Base-by-base conservation (phyloP, 352 stramenopile genomes). In the Globisporangium heterothallicum region DNA sequence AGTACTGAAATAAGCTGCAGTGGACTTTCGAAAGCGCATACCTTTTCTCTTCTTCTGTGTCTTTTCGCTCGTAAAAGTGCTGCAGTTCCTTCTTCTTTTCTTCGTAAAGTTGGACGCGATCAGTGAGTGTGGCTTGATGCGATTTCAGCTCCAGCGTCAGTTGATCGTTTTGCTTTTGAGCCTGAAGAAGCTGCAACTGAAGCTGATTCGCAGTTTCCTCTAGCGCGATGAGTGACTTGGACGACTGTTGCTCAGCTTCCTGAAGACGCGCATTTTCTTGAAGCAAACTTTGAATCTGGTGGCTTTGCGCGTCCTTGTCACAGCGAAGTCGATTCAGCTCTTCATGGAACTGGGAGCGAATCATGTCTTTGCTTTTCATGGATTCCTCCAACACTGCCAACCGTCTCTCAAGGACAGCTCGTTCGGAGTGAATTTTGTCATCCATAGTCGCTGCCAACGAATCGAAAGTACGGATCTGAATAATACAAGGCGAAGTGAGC, bases 81-180 rank as follows among this genome's bases (percentile, higher is more conserved):
- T 84, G 60, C 21, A 88, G 52, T 22, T 87, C 75, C 26, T 86
- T 72, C 40, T 79, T 87, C 38, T 78, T 83, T 25, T 88, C 72
- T 29, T 86, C 70, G 51, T 82, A 88, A 8, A 74, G 56, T 32
- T 73, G 64, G 9, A 70, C 67, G 41, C 79, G 69, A 22, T 85
- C 69, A 5, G 68, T 55, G 58, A 84, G 56, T 0, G 58, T 69
- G 9, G 62, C 53, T 61, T 86, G 63, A 21, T 83, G 64, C 1
- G 70, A 59, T 18, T 78, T 78, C n/a, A 90, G 43, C 18, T 87
- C 72, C 25, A 86, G 40, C 46, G 72, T 66, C 18, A 90, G 30
- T 55, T 88, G 62, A 25, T 82, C 72, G 21, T 82, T 85, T 38
- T 63, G 40, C 54, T 81, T 84, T 19, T 78, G 70, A 4, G 66